Conservation (phyloP, 2,329 filamentous ascomycete species). For the Aspergillus felis region DNA sequence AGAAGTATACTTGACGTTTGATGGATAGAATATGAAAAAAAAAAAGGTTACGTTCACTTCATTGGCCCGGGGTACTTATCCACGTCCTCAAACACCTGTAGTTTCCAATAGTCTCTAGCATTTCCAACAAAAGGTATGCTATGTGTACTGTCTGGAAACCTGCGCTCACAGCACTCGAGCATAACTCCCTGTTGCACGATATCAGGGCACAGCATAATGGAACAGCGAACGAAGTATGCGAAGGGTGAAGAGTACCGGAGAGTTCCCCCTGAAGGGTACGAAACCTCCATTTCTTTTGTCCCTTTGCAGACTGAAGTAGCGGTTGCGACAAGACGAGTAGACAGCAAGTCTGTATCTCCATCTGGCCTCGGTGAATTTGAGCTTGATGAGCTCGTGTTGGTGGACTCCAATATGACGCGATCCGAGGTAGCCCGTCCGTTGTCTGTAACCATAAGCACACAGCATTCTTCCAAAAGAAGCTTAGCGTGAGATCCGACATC, state of each 20-base stretch:
- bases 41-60: neutral
- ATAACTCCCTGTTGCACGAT: neutral
- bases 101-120: neutral
- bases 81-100: neutral
- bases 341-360: neutral
- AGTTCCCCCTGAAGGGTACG: too few species aligned
- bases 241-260: neutral
- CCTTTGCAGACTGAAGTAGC: neutral
- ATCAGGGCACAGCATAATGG: neutral
- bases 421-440: too few species aligned
- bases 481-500: neutral
- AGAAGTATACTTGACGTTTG: constrained; percentile 3
- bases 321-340: neutral
- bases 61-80: neutral
- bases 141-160: neutral
- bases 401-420: neutral
- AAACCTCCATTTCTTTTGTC: neutral
- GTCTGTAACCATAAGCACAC: too few species aligned
- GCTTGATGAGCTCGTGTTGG: neutral
- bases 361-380: neutral
- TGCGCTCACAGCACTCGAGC: neutral
- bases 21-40: constrained; percentile 6
- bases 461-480: neutral
- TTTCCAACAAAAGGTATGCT: neutral
- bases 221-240: neutral